A percentile compares a stretch with the other conserved stretches of the same genome.
Evolutionary conservation across 1,284 basidiomycete genomes (phyloP).

Genomic region (Cerrena zonata): DNA sequence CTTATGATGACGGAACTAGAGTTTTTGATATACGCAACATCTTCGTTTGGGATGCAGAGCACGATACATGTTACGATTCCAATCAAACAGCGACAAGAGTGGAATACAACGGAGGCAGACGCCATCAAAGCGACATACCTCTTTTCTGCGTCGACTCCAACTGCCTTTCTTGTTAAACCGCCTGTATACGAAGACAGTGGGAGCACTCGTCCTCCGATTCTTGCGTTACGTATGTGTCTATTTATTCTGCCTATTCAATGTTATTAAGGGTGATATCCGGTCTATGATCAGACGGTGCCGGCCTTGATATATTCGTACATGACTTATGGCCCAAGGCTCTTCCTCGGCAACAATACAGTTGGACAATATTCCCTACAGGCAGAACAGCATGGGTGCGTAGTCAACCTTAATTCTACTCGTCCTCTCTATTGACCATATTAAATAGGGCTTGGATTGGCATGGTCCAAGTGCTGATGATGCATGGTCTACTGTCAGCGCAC

Average conservation of each 20-base stretch:
- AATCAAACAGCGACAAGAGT: conserved; percentile 38
- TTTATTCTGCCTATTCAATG: neutral
- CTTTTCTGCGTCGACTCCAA: conserved; percentile 49
- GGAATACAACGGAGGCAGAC: conserved; percentile 30
- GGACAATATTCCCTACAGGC: conserved; percentile 71
- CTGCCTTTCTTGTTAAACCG: conserved; percentile 51
- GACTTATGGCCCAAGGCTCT: conserved; percentile 59
- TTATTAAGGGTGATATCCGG: neutral
- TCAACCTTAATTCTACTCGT: neutral
- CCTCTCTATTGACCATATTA: neutral
- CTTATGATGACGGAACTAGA: conserved; percentile 27
- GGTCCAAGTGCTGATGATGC: conserved; percentile 65
- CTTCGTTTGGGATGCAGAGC: conserved; percentile 6
- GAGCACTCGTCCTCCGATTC: conserved; percentile 43
- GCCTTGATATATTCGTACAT: conserved; percentile 56
- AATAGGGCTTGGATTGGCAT: conserved; percentile 83
- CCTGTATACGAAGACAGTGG: conserved; percentile 31
- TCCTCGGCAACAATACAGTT: conserved; percentile 50
- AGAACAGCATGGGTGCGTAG: conserved; percentile 64
- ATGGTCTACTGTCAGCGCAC: conserved; percentile 50
- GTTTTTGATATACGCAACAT: conserved; percentile 32
- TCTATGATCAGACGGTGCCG: conserved; percentile 62
- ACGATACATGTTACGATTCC: conserved; percentile 33
- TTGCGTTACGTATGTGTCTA: conserved; percentile 65
- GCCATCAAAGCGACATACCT: conserved; percentile 54